Evolutionary conservation across 257 asterid genomes (phyloP), one percentile per base, ranked within the genome.

Genomic region (Solanum etuberosum): DNA sequence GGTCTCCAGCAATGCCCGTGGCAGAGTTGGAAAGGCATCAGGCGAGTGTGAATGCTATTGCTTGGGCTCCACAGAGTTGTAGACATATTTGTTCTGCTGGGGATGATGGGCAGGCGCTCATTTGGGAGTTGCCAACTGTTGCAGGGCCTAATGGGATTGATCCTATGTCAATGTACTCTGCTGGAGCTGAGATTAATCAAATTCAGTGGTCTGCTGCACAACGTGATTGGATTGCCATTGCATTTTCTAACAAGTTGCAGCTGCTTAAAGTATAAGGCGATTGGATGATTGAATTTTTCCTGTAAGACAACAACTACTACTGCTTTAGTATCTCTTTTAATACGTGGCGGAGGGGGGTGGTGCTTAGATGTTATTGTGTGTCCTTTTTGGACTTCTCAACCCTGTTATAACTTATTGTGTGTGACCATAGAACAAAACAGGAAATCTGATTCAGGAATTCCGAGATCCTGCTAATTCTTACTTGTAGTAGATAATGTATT

Each of bases 101-200:
- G 65, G 98, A 95, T 72, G 99, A 97, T 32, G 97, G 94, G 15
- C 98, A 90, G 90, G 97, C 98, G 0, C 92, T 97, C 89, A 94
- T 95, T 48, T 95, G 98, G 99, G 99, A 97, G 87, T 86, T 95
- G 86, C 99, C 98, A 0, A 97, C 98, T 0, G 97, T 97, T 67
- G 97, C 99, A 4, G 98, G 99, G 5, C 99, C 98, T 1, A 93
- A 92, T 87, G 98, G 99, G 91, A 94, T 97, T 83, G 98, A 95
- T 88, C 99, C 99, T 5, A 88, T 92, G 93, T 91, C 95, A 1
- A 89, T 94, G 95, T 95, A 94, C 90, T 76, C 89, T 9, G 94
- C 96, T 1, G 94, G 91, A n/a, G 87, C 93, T 1, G 99, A 95
- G 93, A 91, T 97, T 87, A 97, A 95, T 86, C 98, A 95, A 94